phyloP scores from a whole-genome alignment of 257 asterid genomes.

The Solanum commersonii region DNA sequence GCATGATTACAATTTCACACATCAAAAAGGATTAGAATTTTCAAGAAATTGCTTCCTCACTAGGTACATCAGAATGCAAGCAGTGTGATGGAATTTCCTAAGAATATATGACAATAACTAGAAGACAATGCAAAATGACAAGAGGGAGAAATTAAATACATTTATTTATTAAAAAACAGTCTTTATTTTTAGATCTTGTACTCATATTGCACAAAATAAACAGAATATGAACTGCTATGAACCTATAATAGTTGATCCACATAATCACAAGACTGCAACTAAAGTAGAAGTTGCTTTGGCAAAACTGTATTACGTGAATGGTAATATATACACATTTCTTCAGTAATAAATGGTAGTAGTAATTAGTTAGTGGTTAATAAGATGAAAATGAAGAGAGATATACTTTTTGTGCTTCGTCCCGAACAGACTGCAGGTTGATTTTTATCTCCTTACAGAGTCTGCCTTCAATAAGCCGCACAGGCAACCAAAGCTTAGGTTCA shows the following conservation, averaged over 20 bases:
- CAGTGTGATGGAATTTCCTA: neutral
- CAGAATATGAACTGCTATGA: neutral
- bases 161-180: neutral
- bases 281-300: neutral
- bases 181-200: neutral
- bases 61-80: neutral
- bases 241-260: neutral
- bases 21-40: neutral
- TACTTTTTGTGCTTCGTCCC: slow-evolving; percentile 51
- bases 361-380: neutral
- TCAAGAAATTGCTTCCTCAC: neutral
- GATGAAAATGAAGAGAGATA: slow-evolving; percentile 7
- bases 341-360: neutral
- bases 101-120: neutral
- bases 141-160: neutral
- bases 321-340: neutral
- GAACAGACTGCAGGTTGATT: slow-evolving; percentile 50
- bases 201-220: neutral
- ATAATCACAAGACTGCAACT: neutral
- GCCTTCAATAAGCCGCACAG: slow-evolving; percentile 70
- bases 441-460: slow-evolving; percentile 60
- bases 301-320: neutral
- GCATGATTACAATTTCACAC: neutral
- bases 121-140: neutral
- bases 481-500: slow-evolving; percentile 81